These are phyloP conservation scores for Rosa lucieae DNA, from an alignment of 306 rosid species.

Conservation along the genomic window DNA sequence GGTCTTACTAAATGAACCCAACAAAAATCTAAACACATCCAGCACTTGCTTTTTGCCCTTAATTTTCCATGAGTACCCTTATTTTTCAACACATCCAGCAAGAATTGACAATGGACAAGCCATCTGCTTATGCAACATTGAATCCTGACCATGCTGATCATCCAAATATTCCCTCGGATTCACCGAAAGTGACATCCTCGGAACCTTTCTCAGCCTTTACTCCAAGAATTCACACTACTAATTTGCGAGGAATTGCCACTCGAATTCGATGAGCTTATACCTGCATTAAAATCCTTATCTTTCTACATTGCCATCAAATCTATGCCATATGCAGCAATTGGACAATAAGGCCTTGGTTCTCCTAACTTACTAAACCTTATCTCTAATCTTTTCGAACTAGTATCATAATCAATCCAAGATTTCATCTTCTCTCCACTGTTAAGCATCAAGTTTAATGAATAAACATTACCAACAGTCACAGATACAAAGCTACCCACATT, in stretches of 20 bases:
- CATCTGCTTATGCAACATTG: background rate
- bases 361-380: slow-evolving; percentile 46
- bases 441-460: slow-evolving; percentile 26
- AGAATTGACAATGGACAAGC: slow-evolving; percentile 39
- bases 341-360: slow-evolving; percentile 43
- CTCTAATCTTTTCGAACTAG: slow-evolving; percentile 43
- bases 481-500: slow-evolving; percentile 42
- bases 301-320: slow-evolving; percentile 54
- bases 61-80: too few relatives aligned
- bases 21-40: too few relatives aligned
- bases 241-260: slow-evolving; percentile 38
- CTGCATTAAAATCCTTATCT: slow-evolving; percentile 39
- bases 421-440: slow-evolving; percentile 42
- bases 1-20: too few relatives aligned
- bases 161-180: slow-evolving; percentile 35
- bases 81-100: slow-evolving; percentile 23
- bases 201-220: slow-evolving; percentile 26
- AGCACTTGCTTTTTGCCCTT: too few relatives aligned
- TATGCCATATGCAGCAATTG: slow-evolving; percentile 37
- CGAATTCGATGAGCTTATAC: slow-evolving; percentile 51
- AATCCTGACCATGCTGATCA: slow-evolving; percentile 1
- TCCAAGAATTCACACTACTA: slow-evolving; percentile 61
- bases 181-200: slow-evolving; percentile 46
- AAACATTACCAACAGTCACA: slow-evolving; percentile 31
- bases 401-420: slow-evolving; percentile 70